Conservation (phyloP, 352 stramenopile genomes). For the Phytophthora colocasiae region DNA sequence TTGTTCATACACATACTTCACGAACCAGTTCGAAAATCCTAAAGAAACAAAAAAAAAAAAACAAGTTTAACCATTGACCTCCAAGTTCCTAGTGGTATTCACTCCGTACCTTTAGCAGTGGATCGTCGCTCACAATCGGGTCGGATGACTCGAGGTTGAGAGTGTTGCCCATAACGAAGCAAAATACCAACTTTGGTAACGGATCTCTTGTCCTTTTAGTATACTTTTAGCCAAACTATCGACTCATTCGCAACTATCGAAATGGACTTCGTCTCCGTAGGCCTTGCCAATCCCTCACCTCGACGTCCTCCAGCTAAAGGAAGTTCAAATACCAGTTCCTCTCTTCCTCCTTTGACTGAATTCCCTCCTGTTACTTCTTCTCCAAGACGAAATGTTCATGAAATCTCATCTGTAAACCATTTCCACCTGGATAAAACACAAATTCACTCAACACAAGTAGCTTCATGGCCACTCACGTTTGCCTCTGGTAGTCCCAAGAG, state of each 20-base stretch:
- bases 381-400: conserved; percentile 12
- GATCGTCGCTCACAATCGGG: conserved; percentile 55
- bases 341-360: conserved; percentile 28
- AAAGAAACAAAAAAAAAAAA: neutral
- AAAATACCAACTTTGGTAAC: conserved; percentile 20
- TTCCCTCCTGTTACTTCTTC: conserved; percentile 2
- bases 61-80: neutral
- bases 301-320: conserved; percentile 28
- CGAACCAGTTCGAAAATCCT: conserved; percentile 27
- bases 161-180: conserved; percentile 50
- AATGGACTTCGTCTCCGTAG: conserved; percentile 35
- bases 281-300: conserved; percentile 26
- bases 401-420: conserved; percentile 4
- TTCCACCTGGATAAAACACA: conserved; percentile 32
- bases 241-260: neutral
- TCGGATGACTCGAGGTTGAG: conserved; percentile 37
- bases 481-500: conserved; percentile 22
- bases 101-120: conserved; percentile 40
- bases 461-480: conserved; percentile 50
- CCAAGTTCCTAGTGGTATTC: neutral
- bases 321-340: conserved; percentile 14
- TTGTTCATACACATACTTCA: neutral
- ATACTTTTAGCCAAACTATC: conserved; percentile 14
- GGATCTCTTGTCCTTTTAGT: neutral
- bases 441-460: conserved; percentile 35